These are phyloP conservation scores for Trichomonascaceae sp. DNA, from an alignment of 1,139 yeast genomes.

Conservation along the genomic window DNA sequence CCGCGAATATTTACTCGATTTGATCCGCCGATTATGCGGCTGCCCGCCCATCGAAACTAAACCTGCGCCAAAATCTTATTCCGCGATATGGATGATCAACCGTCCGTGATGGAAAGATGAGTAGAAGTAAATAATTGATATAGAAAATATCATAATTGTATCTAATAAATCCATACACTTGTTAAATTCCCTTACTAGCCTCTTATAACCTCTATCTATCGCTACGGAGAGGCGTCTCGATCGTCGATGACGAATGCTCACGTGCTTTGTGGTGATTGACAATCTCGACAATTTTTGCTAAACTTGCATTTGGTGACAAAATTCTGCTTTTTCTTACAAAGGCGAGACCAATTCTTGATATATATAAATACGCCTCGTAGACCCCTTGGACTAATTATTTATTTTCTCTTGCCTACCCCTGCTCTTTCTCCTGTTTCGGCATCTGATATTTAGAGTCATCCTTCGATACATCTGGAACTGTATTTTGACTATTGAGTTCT, in stretches of 20 bases:
- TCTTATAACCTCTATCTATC: background rate
- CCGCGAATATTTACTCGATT: background rate
- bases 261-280: conserved; percentile 6
- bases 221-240: background rate
- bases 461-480: background rate
- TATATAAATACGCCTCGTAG: background rate
- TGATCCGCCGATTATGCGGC: background rate
- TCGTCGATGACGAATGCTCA: conserved; percentile 1
- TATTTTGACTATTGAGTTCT: background rate
- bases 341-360: background rate
- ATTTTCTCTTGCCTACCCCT: background rate
- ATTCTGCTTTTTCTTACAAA: background rate
- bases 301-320: background rate
- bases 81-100: background rate
- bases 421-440: background rate
- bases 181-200: no score
- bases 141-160: background rate
- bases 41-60: background rate
- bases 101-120: background rate
- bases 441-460: background rate
- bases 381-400: background rate
- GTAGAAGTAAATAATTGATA: background rate
- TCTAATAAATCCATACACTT: background rate
- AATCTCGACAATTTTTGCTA: background rate
- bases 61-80: background rate